phyloP scores from a whole-genome alignment of 352 stramenopile species.

The Phytopythium oedochilum region DNA sequence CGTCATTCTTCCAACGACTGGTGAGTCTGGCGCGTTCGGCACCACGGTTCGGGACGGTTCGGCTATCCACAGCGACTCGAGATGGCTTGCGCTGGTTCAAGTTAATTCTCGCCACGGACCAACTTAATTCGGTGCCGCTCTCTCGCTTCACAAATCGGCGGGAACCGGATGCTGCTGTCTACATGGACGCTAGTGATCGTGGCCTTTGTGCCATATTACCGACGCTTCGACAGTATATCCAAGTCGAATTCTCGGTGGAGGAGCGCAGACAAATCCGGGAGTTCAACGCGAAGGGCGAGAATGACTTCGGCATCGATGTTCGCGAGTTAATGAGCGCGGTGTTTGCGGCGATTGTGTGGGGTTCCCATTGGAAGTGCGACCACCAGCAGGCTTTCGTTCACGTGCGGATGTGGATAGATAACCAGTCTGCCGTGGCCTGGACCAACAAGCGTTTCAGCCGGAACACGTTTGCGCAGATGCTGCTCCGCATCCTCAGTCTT shows the following conservation, averaged over 20 bases:
- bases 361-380: background rate
- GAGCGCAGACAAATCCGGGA: no score
- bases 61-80: background rate
- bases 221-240: background rate
- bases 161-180: background rate
- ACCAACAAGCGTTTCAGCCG: slow-evolving; percentile 6
- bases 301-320: background rate
- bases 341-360: no score
- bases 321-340: background rate
- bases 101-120: background rate
- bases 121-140: background rate
- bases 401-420: slow-evolving; percentile 13
- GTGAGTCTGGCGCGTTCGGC: background rate
- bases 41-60: background rate
- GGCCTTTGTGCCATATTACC: background rate
- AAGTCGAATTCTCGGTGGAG: background rate
- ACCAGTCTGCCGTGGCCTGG: slow-evolving; percentile 7
- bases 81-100: background rate
- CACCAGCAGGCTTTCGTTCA: background rate
- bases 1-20: background rate
- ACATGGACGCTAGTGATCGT: background rate
- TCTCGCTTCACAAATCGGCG: background rate
- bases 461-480: slow-evolving; percentile 7
- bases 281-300: no score
- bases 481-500: slow-evolving; percentile 6